These are phyloP conservation scores for Pleurotus sapidus DNA, from an alignment of 768 basidiomycete genomes.

Conservation along the genomic window DNA sequence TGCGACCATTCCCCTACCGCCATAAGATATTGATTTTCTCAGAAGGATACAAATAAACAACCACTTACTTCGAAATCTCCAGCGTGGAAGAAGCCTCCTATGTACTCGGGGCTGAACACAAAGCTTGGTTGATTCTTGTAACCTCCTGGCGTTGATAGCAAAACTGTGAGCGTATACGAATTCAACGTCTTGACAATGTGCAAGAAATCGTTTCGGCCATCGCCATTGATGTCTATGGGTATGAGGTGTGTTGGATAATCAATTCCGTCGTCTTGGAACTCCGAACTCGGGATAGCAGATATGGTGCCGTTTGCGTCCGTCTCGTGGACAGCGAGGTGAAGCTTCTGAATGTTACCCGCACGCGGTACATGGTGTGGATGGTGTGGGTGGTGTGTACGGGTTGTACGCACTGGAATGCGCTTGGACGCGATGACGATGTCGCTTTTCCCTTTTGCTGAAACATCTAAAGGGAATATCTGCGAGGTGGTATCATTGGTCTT, in stretches of 20 bases:
- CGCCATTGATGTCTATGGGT: constrained; percentile 1
- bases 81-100: constrained; percentile 1
- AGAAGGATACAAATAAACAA: background rate
- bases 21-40: background rate
- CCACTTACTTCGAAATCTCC: constrained; percentile 1
- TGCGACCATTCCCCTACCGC: background rate
- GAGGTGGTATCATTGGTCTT: background rate
- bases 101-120: background rate
- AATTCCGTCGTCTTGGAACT: background rate
- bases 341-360: background rate
- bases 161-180: background rate
- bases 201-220: constrained; percentile 5
- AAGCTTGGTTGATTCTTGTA: background rate
- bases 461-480: background rate
- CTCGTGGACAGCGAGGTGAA: background rate
- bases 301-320: constrained; percentile 1
- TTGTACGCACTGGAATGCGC: background rate
- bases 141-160: background rate
- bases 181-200: background rate
- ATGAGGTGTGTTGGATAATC: constrained; percentile 1
- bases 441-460: background rate
- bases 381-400: no score
- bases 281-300: background rate
- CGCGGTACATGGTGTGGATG: no score
- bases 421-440: constrained; percentile 2